These are phyloP conservation scores for Trebouxia sp. DNA, from an alignment of 139 green algal genomes.

Conservation along the genomic window DNA sequence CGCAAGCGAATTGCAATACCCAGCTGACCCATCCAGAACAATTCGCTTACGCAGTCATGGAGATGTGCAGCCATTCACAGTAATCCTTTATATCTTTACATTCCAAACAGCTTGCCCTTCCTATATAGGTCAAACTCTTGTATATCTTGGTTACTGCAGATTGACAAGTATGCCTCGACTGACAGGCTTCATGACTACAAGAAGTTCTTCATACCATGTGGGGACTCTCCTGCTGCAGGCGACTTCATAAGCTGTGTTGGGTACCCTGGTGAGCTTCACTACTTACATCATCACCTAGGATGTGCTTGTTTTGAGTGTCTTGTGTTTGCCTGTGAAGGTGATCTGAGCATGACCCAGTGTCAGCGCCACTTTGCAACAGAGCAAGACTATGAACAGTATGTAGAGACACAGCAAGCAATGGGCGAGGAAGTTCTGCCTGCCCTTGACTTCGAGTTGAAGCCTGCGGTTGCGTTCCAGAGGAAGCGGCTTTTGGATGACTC, in stretches of 20 bases:
- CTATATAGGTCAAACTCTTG: background rate
- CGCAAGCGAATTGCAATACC: constrained; percentile 11
- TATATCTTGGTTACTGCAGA: constrained; percentile 16
- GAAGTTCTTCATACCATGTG: constrained; percentile 9
- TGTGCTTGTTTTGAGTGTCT: constrained; percentile 6
- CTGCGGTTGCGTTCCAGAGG: constrained; percentile 6
- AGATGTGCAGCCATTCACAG: constrained; percentile 5
- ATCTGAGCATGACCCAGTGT: constrained; percentile 5
- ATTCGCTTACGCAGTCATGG: constrained; percentile 6
- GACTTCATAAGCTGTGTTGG: constrained; percentile 7
- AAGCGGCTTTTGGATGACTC: constrained; percentile 2
- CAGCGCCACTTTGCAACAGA: constrained; percentile 8
- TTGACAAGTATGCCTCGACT: constrained; percentile 8
- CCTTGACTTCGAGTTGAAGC: background rate
- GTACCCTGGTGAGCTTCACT: constrained; percentile 12
- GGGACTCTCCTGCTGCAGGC: constrained; percentile 1
- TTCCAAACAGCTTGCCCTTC: background rate
- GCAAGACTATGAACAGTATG: constrained; percentile 16
- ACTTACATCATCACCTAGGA: constrained; percentile 9
- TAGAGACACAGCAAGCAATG: constrained; percentile 7
- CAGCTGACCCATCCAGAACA: constrained; percentile 5
- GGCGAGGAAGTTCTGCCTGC: constrained; percentile 6
- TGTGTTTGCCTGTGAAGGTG: constrained; percentile 14
- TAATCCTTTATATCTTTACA: constrained; percentile 12
- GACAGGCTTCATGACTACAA: constrained; percentile 15